A percentile compares a stretch with the other conserved stretches of the same genome.
Conservation (phyloP, 306 rosid genomes). For the Phaseolus lunatus region DNA sequence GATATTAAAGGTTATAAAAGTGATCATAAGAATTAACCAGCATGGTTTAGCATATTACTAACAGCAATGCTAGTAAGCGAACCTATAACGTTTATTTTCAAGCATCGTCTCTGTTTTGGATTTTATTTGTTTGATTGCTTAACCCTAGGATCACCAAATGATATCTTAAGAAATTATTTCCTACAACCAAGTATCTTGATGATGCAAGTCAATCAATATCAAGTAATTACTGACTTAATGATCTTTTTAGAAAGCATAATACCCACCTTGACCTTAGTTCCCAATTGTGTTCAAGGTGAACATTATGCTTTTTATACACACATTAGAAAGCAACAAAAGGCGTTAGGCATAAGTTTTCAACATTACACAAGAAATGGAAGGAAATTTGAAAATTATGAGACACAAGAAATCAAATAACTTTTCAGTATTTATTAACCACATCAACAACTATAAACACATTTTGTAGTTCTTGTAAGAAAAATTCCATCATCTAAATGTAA, state of each 20-base stretch:
- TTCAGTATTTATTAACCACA: neutral
- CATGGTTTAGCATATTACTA: slow-evolving; percentile 10
- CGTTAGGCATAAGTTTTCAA: neutral
- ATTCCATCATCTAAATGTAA: slow-evolving; percentile 26
- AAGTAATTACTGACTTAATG: neutral
- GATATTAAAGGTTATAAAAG: slow-evolving; percentile 18
- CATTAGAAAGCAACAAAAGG: neutral
- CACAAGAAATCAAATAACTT: neutral
- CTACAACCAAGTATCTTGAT: neutral
- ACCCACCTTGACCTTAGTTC: too few relatives aligned
- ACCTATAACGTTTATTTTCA: neutral
- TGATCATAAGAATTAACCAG: neutral
- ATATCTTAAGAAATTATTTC: neutral
- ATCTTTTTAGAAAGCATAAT: slow-evolving; percentile 1
- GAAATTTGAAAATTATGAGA: slow-evolving; percentile 20
- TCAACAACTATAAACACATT: slow-evolving; percentile 18
- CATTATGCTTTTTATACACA: neutral
- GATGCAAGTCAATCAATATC: neutral
- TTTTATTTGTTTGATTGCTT: neutral
- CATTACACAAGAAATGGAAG: slow-evolving; percentile 11
- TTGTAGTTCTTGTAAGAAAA: slow-evolving; percentile 24
- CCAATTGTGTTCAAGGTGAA: too few relatives aligned
- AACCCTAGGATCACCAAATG: neutral
- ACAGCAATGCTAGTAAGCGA: neutral
- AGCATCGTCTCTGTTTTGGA: neutral